Evolutionary conservation across 345 rosid genomes (phyloP), one percentile per base, ranked within the genome.

Genomic region (Linum trigynum): DNA sequence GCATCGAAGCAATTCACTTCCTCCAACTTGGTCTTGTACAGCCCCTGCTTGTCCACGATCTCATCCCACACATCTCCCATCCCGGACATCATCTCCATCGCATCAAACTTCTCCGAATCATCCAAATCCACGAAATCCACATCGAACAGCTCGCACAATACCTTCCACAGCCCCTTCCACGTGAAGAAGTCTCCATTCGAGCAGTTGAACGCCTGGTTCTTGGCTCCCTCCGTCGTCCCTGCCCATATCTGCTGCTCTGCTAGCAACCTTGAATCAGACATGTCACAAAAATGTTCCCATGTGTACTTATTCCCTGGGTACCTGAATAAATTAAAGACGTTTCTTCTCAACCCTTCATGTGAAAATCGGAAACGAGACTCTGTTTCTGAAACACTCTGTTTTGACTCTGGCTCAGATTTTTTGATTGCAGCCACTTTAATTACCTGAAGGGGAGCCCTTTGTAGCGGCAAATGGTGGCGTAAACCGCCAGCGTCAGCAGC

Each of bases 241-340:
- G 82, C 85, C 84, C 83, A 79, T 63, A 74, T 65, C 0, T 74
- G 80, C 32, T 81, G 77, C 55, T 78, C 71, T 0, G 81, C 78
- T 4, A 77, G 48, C 16, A 81, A 16, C 0, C 77, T 55, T 0
- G 78, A 63, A 16, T 74, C 79, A 0, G 82, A 63, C 65, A 65
- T 37, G 59, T 77, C 83, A 5, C 65, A 67, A 0, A 81, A 77
- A 38, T 81, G 77, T 9, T 77, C 80, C 81, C 78, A 77, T 0
- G 73, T 76, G 78, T 73, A 68, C 15, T 63, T 50, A 7, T 11
- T 69, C 2, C 83, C 80, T 0, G 70, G 69, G n/a, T 57, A 75
- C n/a, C 66, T 32, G 57, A 75, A 82, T 1, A 2, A 45, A 5
- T 45, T 45, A 9, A 7, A 23, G 32, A 23, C 32, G 32, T 23